These are phyloP conservation scores for Vaccinium macrocarpon DNA, from an alignment of 148 eudicot species.

Conservation along the genomic window DNA sequence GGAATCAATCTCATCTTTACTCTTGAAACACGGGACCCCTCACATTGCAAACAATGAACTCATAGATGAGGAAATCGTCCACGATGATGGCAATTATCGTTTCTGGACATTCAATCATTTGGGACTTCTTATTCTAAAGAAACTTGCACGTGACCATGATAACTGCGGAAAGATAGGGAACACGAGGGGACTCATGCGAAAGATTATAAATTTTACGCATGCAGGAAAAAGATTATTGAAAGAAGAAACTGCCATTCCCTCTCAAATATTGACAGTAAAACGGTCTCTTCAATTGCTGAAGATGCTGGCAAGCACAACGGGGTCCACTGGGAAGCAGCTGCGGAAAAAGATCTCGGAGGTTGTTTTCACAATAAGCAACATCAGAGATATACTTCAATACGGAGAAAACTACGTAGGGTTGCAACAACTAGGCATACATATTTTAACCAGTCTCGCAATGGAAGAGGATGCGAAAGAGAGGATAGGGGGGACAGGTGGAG, in stretches of 20 bases:
- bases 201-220: slow-evolving; percentile 62
- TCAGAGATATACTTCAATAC: slow-evolving; percentile 55
- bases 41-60: slow-evolving; percentile 40
- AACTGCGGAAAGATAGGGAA: slow-evolving; percentile 82
- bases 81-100: slow-evolving; percentile 42
- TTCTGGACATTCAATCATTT: slow-evolving; percentile 63
- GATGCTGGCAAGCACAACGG: slow-evolving; percentile 64
- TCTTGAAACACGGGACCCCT: slow-evolving; percentile 35
- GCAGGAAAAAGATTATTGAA: slow-evolving; percentile 48
- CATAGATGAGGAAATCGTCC: slow-evolving; percentile 34
- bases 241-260: slow-evolving; percentile 31
- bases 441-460: slow-evolving; percentile 59
- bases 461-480: slow-evolving; percentile 79
- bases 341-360: slow-evolving; percentile 68
- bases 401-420: slow-evolving; percentile 56
- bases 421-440: slow-evolving; percentile 63
- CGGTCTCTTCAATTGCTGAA: slow-evolving; percentile 65
- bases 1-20: slow-evolving; percentile 78
- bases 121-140: slow-evolving; percentile 68
- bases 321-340: slow-evolving; percentile 61
- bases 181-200: slow-evolving; percentile 62
- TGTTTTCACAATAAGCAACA: slow-evolving; percentile 72
- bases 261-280: slow-evolving; percentile 57
- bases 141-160: slow-evolving; percentile 76
- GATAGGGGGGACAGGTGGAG: slow-evolving; percentile 80